Percentiles rank a stretch among this genome's conserved stretches.
phyloP scores from a whole-genome alignment of 2,329 filamentous ascomycete species.

The Purpureocillium lavendulum region DNA sequence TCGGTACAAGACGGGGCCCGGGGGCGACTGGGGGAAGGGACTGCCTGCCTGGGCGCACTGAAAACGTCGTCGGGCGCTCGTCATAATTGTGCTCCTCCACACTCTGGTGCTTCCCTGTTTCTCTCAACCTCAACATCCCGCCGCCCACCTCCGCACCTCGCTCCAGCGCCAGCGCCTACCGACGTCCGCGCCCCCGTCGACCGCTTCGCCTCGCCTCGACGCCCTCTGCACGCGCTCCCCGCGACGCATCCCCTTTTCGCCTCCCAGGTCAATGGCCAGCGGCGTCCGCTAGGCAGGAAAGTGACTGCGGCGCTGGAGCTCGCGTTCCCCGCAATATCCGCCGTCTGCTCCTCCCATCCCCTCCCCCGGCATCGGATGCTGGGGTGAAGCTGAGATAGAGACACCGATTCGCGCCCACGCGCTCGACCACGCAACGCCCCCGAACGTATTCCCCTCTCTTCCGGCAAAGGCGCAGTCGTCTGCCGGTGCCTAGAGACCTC shows the following conservation, averaged over 20 bases:
- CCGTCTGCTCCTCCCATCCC: constrained; percentile 9
- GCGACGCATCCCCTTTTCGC: constrained; percentile 9
- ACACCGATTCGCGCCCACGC: neutral
- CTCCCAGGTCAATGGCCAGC: constrained; percentile 45
- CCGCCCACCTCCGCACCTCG: constrained; percentile 3
- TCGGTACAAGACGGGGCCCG: no score
- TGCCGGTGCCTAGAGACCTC: neutral
- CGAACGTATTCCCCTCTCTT: neutral
- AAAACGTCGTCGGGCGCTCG: constrained; percentile 1
- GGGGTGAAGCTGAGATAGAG: neutral
- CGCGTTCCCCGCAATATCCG: constrained; percentile 49
- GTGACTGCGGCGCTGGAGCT: constrained; percentile 47
- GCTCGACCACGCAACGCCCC: neutral
- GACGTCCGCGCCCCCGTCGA: neutral
- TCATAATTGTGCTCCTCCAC: constrained; percentile 3
- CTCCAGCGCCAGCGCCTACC: neutral
- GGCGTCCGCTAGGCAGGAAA: constrained; percentile 44
- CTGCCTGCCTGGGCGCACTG: neutral
- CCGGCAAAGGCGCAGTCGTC: neutral
- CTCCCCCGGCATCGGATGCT: constrained; percentile 14
- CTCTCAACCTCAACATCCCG: neutral
- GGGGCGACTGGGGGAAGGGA: no score
- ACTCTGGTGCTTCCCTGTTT: neutral
- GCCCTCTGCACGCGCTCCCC: constrained; percentile 5
- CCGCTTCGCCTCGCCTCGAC: constrained; percentile 1